A percentile compares a stretch with the other conserved stretches of the same genome.
phyloP scores from a whole-genome alignment of 2,329 filamentous ascomycete genomes.

The Penicillium sp. region DNA sequence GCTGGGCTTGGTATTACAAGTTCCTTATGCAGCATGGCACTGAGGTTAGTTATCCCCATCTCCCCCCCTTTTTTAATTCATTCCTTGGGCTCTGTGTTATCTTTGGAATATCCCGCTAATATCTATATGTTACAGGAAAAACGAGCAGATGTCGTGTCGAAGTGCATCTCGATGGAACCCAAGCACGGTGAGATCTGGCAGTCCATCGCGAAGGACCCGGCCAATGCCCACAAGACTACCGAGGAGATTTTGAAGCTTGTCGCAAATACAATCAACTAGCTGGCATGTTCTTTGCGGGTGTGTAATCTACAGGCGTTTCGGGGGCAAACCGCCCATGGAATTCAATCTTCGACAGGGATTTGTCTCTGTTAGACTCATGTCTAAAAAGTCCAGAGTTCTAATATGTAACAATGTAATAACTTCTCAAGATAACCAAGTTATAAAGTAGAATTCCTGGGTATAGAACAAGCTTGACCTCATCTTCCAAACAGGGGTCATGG shows the following conservation, averaged over 20 bases:
- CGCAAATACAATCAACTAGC: constrained; percentile 47
- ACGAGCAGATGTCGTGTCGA: constrained; percentile 75
- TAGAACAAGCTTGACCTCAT: constrained; percentile 28
- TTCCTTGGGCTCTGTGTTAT: constrained; percentile 5
- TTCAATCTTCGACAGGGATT: background rate
- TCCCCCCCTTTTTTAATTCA: background rate
- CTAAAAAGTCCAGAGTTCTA: background rate
- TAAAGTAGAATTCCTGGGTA: constrained; percentile 31
- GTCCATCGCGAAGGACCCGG: constrained; percentile 77
- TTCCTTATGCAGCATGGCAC: constrained; percentile 91
- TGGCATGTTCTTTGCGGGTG: constrained; percentile 12
- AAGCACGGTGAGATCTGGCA: constrained; percentile 94
- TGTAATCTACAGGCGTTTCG: constrained; percentile 9
- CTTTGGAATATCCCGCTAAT: constrained; percentile 7
- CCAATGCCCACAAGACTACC: constrained; percentile 69
- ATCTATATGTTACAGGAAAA: constrained; percentile 62
- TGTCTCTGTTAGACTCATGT: background rate
- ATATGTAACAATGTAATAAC: background rate
- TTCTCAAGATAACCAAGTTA: constrained; percentile 7
- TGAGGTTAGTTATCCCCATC: constrained; percentile 49
- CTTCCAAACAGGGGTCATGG: constrained; percentile 13
- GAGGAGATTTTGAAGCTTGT: constrained; percentile 85
- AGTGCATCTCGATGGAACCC: constrained; percentile 80
- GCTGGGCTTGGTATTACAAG: constrained; percentile 98
- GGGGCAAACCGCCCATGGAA: constrained; percentile 6